A percentile compares a stretch with the other conserved stretches of the same genome.
Conservation (phyloP, 306 rosid genomes). For the Inga oerstediana region DNA sequence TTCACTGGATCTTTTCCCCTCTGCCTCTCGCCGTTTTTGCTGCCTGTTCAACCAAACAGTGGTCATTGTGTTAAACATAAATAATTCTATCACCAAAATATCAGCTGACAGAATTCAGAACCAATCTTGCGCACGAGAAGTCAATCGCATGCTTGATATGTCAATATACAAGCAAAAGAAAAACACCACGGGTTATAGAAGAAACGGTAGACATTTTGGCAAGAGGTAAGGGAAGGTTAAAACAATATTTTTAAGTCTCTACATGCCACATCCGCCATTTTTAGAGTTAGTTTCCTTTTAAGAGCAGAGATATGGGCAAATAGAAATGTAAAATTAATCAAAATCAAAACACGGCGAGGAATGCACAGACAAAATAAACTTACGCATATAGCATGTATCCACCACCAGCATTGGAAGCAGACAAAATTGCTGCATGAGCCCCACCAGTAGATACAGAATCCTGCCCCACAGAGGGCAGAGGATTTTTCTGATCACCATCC, state of each 20-base stretch:
- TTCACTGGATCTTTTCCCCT: constrained; percentile 79
- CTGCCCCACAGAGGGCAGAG: constrained; percentile 63
- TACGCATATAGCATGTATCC: constrained; percentile 93
- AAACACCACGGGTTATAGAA: neutral
- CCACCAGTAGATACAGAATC: constrained; percentile 66
- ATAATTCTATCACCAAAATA: neutral
- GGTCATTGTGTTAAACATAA: neutral
- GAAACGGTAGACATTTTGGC: neutral
- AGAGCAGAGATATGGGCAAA: neutral
- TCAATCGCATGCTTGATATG: neutral
- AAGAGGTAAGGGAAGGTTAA: no score
- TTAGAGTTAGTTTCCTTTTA: constrained; percentile 18
- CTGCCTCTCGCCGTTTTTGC: constrained; percentile 84
- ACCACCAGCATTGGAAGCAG: constrained; percentile 76
- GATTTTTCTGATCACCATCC: constrained; percentile 71
- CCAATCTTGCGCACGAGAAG: neutral
- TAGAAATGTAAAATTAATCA: constrained; percentile 7
- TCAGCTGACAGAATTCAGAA: neutral
- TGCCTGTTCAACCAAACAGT: constrained; percentile 53
- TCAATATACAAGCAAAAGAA: neutral
- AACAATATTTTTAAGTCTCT: no score
- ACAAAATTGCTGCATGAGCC: constrained; percentile 66
- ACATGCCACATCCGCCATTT: neutral
- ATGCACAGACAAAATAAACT: constrained; percentile 36
- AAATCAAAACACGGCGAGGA: constrained; percentile 15